These are phyloP conservation scores for Malus hybrid DNA, from an alignment of 331 rosid genomes.

Conservation along the genomic window DNA sequence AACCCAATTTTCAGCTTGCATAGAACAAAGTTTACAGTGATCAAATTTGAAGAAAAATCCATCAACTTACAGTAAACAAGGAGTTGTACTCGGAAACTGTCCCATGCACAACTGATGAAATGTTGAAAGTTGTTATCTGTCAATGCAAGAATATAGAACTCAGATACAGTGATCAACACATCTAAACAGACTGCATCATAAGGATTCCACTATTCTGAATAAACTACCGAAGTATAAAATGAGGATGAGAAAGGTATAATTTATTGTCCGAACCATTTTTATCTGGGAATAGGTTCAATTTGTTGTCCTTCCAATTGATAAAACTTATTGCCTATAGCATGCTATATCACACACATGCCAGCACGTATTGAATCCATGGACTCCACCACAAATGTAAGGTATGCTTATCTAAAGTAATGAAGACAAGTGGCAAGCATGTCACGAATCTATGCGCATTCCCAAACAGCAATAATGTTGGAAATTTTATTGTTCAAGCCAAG, in stretches of 20 bases:
- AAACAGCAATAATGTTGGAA: background rate
- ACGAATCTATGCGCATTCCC: background rate
- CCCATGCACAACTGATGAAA: constrained; percentile 78
- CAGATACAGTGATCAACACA: background rate
- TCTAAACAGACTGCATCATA: background rate
- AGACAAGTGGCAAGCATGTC: background rate
- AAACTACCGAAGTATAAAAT: background rate
- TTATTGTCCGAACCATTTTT: background rate
- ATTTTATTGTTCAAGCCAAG: background rate
- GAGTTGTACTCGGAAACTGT: constrained; percentile 68
- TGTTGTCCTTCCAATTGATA: background rate
- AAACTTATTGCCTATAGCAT: background rate
- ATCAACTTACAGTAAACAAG: constrained; percentile 38
- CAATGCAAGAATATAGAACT: constrained; percentile 13
- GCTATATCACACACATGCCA: background rate
- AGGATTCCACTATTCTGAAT: background rate
- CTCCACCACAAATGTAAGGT: background rate
- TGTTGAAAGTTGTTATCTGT: constrained; percentile 93
- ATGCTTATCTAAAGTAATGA: background rate
- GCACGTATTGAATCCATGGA: background rate
- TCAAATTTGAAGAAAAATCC: constrained; percentile 1
- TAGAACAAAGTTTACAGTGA: background rate
- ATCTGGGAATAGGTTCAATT: background rate
- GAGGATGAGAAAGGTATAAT: background rate
- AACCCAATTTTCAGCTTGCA: background rate